A percentile compares a stretch with the other conserved stretches of the same genome.
Evolutionary conservation across 2,329 filamentous ascomycete species (phyloP).

Genomic region (Colletotrichum falcatum): DNA sequence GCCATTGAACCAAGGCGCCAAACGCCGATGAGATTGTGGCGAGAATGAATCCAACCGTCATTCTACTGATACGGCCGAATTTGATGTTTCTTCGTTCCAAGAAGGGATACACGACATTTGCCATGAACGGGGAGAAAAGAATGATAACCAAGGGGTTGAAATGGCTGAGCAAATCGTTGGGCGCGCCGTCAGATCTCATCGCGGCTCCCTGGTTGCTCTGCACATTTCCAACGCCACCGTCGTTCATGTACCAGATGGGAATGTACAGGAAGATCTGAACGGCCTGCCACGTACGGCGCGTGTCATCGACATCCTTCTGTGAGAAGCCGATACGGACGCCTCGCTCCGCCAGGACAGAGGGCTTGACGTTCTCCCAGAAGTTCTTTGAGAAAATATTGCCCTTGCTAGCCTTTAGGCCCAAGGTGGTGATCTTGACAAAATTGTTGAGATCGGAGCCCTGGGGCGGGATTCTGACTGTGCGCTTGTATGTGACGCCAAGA

Average conservation of each 20-base stretch:
- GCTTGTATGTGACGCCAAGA: conserved; percentile 67
- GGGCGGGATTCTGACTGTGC: conserved; percentile 68
- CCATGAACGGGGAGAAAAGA: conserved; percentile 66
- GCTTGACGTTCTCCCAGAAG: conserved; percentile 71
- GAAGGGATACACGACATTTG: conserved; percentile 66
- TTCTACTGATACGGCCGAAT: conserved; percentile 69
- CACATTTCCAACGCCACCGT: conserved; percentile 54
- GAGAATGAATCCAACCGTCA: conserved; percentile 67
- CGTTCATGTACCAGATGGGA: conserved; percentile 55
- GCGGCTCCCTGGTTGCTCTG: conserved; percentile 54
- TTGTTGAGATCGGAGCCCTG: conserved; percentile 74
- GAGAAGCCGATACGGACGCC: conserved; percentile 67
- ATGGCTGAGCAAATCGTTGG: conserved; percentile 72
- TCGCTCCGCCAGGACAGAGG: conserved; percentile 60
- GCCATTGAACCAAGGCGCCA: conserved; percentile 66
- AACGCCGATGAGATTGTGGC: conserved; percentile 64
- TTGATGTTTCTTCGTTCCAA: conserved; percentile 63
- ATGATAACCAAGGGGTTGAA: conserved; percentile 71
- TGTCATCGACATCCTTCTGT: conserved; percentile 75
- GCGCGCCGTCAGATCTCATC: conserved; percentile 61
- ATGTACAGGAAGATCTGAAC: conserved; percentile 57
- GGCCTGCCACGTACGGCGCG: conserved; percentile 62
- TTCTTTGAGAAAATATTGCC: conserved; percentile 65
- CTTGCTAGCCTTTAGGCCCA: conserved; percentile 64
- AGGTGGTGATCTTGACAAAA: conserved; percentile 65